Base-by-base conservation (phyloP, 176 grass and related monocot genomes). In the Guadua angustifolia region DNA sequence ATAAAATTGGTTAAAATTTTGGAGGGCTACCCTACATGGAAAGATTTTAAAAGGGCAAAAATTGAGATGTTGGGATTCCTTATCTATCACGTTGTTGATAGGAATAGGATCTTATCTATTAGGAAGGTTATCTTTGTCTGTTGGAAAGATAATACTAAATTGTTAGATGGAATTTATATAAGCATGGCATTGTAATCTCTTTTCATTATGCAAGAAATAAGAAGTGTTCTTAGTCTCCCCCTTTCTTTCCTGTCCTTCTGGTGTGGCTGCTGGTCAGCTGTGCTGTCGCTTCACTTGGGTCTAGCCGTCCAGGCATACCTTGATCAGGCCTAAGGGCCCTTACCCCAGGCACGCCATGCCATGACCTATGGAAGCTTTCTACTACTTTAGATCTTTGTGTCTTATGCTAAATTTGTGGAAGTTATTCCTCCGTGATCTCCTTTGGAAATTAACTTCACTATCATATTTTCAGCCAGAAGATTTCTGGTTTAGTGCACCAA, bases 401-500 rank as follows among this genome's bases (percentile, higher is more conserved):
- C 11, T 33, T 74, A 53, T 70, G 7, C 69, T 72, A 45, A 67
- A 86, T 66, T 3, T 18, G 29, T 22, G n/a, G 39, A 81, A 3
- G 19, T 65, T 75, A 22, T 82, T 79, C 67, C 11, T 50, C 25
- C 55, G 9, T 67, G 3, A 82, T 45, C 40, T 83, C 36, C 43
- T 58, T 21, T 38, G 69, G 22, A 75, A 91, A 69, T 9, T 81
- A 80, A 84, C 26, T 80, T 86, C 82, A 53, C 68, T 45, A 69
- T 84, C 83, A 52, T 92, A n/a, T 75, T 89, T 94, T 90, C 85
- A 96, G 97, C 97, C 93, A 75, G 97, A 99, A 91, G 97, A 99
- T 92, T 96, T 92, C 69, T 99, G 97, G 97, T 99, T 99, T 85
- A 95, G 81, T 84, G 93, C 97, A 83, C 97, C 93, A 79, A 99